Base-by-base conservation (phyloP, 2,329 filamentous ascomycete genomes). In the Didymella glomerata region DNA sequence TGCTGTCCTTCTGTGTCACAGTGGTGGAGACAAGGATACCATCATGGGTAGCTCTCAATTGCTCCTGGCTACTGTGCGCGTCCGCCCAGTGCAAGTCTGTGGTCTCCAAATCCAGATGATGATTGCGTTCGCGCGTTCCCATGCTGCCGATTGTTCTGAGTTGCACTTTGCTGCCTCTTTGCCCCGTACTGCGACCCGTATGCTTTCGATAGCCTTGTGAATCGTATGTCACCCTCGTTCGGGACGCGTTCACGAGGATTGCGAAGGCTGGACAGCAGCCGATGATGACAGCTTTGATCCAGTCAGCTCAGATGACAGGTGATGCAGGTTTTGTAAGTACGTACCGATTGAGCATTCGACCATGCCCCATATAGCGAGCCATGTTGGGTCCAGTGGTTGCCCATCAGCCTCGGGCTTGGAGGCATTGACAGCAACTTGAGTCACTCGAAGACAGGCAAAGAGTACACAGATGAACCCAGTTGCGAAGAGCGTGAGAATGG, bases 291-390 rank as follows among this genome's bases (percentile, higher is more conserved):
- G 34, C 34, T 38, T 38, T 3, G 34, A 7, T 20, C 4, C 4
- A 4, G 34, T 7, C 7, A 38, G 34, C 16, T 16, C 8, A 38
- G 34, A 38, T 4, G 8, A 18, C 16, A 9, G 34, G 16, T 4
- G 18, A 18, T 38, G 34, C 7, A 2, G 14, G 13, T 1, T 18
- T 2, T n/a, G 20, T 38, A 42, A 57, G 20, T 38, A 42, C 60
- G 22, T 57, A 64, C 68, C 66, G 27, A 77, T 74, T 20, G 71
- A 65, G 8, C 68, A 67, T 50, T 78, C 74, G 24, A 77, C 71
- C 16, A 71, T 70, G 8, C 67, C 74, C 73, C 73, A 77, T 5
- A 77, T 61, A 16, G 71, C 68, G 70, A 68, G 34, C 34, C n/a
- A 38, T 18, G n/a, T 38, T 16, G 34, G 16, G n/a, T 54, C 68